These are phyloP conservation scores for Coelastrella sp. DNA, from an alignment of 139 green algal genomes.

Conservation along the genomic window DNA sequence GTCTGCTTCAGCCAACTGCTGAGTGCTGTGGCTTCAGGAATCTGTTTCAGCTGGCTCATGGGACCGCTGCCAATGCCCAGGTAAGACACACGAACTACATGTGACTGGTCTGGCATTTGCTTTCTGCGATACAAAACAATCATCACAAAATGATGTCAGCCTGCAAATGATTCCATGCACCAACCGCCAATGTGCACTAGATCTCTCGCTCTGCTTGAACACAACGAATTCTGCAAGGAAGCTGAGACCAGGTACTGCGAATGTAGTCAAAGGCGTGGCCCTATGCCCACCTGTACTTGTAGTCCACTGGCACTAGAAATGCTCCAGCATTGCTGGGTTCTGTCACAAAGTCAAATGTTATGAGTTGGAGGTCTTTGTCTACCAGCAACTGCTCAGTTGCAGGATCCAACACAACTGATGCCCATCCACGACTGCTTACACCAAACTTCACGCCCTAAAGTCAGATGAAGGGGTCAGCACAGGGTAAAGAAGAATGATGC, in stretches of 20 bases:
- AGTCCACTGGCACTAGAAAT: constrained; percentile 58
- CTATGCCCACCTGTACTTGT: constrained; percentile 42
- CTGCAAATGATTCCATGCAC: no score
- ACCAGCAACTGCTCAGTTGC: constrained; percentile 58
- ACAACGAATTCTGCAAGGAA: no score
- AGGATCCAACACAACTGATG: constrained; percentile 60
- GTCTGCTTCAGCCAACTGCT: constrained; percentile 10
- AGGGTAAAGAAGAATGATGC: no score
- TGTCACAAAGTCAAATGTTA: constrained; percentile 84
- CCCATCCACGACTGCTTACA: constrained; percentile 74
- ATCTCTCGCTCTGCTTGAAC: no score
- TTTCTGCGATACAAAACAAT: no score
- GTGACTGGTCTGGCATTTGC: constrained; percentile 6
- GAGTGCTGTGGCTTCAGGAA: constrained; percentile 9
- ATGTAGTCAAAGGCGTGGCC: neutral
- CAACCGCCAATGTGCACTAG: no score
- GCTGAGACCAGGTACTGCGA: no score
- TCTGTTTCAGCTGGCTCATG: neutral
- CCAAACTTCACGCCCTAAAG: constrained; percentile 77
- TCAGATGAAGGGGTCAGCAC: no score
- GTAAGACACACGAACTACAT: constrained; percentile 7
- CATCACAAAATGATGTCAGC: no score
- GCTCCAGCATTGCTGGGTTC: constrained; percentile 70
- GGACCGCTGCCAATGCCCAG: constrained; percentile 31
- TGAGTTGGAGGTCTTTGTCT: constrained; percentile 77